Evolutionary conservation across 768 basidiomycete species (phyloP), one percentile per base, ranked within the genome.

Genomic region (Daedaleopsis sinensis): DNA sequence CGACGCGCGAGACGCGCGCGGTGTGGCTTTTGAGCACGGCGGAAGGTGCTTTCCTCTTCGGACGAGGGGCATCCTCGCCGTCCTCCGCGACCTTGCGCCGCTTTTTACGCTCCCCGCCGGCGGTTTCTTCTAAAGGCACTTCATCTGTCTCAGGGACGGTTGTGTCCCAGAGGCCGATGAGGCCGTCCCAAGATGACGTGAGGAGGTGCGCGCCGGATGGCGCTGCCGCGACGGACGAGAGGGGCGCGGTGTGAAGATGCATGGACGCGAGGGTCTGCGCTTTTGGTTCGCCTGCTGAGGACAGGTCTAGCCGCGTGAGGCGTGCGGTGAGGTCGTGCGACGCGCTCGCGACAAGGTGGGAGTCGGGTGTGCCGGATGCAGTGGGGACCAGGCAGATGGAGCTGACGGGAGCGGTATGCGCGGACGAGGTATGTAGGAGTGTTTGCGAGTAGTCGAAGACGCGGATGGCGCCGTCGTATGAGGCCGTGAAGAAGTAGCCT

Each of bases 131-230:
- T 21, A 76, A 71, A 0, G 75, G 68, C 0, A 91, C 80, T 65
- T 96, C 89, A 67, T 95, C 90, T 3, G 75, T 66, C 0, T 73
- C 66, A 0, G 93, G 88, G 37, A 90, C 78, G 1, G 71, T 68
- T 4, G 86, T 87, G 62, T 89, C 86, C 89, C 89, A 98, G 5
- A 95, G 67, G 2, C 94, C 93, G 58, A 98, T 81, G 16, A 94
- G 79, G 10, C 84, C 81, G 68, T 99, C 96, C 94, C 94, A 96
- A 0, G 91, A 91, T 0, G 90, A 82, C 0, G 94, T 94, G 37
- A 98, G 78, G 18, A 98, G 77, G 60, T 87, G 83, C 2, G 82
- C 77, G 2, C 90, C 87, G 10, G 79, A 67, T 9, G 72, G 38
- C 58, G 85, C 84, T 0, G 88, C 72, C 0, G 85, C 68, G 43